Percentiles rank a stretch among this genome's conserved stretches.
phyloP scores from a whole-genome alignment of 441 rosid genomes.

The Croton laevigatus region DNA sequence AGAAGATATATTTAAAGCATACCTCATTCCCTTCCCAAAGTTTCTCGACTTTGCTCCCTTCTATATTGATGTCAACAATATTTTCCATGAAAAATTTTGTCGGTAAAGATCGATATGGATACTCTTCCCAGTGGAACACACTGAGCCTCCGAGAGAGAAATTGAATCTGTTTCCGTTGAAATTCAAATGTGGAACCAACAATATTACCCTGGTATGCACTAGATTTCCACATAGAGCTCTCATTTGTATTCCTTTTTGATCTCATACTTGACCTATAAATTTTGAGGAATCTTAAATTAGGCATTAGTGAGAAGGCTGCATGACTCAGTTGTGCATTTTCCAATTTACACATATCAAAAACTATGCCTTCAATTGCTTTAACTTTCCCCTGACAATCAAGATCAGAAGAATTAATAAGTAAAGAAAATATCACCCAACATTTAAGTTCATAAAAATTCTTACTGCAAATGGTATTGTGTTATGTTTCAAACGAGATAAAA shows the following conservation, averaged over 20 bases:
- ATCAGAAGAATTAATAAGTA: neutral
- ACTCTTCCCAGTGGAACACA: conserved; percentile 14
- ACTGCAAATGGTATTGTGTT: too few species aligned
- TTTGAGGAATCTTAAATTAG: conserved; percentile 23
- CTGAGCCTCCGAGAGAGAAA: conserved; percentile 11
- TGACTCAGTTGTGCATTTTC: neutral
- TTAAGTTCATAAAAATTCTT: too few species aligned
- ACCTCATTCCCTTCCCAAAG: conserved; percentile 24
- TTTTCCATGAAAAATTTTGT: conserved; percentile 9
- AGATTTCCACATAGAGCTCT: too few species aligned
- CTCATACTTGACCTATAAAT: neutral
- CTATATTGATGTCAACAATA: conserved; percentile 14
- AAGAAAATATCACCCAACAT: neutral
- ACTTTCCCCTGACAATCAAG: conserved; percentile 7
- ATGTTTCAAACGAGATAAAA: too few species aligned
- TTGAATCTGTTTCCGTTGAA: too few species aligned
- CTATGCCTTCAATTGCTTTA: conserved; percentile 23
- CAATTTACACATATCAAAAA: neutral
- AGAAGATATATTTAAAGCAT: neutral
- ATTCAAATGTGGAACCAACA: too few species aligned
- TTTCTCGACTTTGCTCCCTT: neutral
- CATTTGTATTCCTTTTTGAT: neutral
- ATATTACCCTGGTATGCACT: too few species aligned
- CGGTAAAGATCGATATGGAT: conserved; percentile 17
- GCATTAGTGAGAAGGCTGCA: conserved; percentile 18